Evolutionary conservation across 805 yeast genomes (phyloP).

Genomic region (Zygosaccharomyces pseudorouxii): DNA sequence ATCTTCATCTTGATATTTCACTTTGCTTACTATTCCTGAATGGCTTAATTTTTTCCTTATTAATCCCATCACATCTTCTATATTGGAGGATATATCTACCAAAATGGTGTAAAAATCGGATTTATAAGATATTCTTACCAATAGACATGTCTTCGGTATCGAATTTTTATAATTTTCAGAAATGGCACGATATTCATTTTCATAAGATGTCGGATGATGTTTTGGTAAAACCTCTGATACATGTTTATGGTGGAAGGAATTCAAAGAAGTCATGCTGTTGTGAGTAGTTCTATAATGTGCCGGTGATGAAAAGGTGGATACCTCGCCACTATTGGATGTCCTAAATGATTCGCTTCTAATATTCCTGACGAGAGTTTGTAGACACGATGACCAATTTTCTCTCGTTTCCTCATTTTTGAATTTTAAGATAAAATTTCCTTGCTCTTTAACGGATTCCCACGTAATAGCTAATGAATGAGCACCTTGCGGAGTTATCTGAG

Average conservation of each 20-base stretch:
- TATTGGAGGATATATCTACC: constrained; percentile 49
- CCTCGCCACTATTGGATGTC: constrained; percentile 28
- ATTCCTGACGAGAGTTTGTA: constrained; percentile 39
- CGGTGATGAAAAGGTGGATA: constrained; percentile 26
- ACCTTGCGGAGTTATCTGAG: constrained; percentile 40
- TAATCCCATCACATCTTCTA: constrained; percentile 51
- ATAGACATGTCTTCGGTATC: constrained; percentile 37
- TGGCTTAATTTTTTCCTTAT: constrained; percentile 54
- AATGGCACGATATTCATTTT: constrained; percentile 36
- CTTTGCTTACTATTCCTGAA: constrained; percentile 47
- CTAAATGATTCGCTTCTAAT: constrained; percentile 34
- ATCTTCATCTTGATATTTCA: constrained; percentile 90
- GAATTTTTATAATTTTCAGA: constrained; percentile 40
- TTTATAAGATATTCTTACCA: constrained; percentile 41
- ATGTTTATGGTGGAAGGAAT: constrained; percentile 24
- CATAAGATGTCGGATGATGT: constrained; percentile 25
- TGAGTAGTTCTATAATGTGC: constrained; percentile 22
- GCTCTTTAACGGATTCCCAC: constrained; percentile 84
- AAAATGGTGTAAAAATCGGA: constrained; percentile 59
- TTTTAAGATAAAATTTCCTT: constrained; percentile 77
- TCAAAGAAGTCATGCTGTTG: constrained; percentile 28
- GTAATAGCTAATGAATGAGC: constrained; percentile 61
- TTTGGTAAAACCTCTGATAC: constrained; percentile 30
- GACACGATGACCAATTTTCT: constrained; percentile 73
- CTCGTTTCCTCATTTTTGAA: constrained; percentile 81